A percentile compares a stretch with the other conserved stretches of the same genome.
These are phyloP conservation scores for Wilcoxina mikolae DNA, from an alignment of 495 filamentous ascomycete genomes.

Conservation along the genomic window DNA sequence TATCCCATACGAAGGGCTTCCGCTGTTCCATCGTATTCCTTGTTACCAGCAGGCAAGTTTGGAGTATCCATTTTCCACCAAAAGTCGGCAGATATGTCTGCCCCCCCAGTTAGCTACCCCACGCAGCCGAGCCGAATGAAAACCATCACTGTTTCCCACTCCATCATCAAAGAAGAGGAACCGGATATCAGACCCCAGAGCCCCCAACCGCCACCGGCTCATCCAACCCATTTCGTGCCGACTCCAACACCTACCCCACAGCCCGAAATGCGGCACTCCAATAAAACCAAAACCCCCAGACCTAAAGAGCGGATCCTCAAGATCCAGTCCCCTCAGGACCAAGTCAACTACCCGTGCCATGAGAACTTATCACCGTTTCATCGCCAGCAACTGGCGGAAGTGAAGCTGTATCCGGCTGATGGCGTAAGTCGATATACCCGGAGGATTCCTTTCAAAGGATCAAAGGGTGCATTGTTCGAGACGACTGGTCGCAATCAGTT, in stretches of 20 bases:
- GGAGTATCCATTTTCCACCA: no score
- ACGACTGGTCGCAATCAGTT: constrained; percentile 78
- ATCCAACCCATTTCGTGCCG: not conserved
- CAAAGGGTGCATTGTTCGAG: constrained; percentile 72
- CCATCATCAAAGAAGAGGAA: not conserved
- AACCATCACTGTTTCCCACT: not conserved
- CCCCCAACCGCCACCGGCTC: not conserved
- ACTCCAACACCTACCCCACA: not conserved
- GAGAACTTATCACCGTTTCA: constrained; percentile 19
- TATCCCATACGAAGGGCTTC: no score
- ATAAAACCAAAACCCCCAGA: constrained; percentile 18
- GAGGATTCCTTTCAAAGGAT: constrained; percentile 84
- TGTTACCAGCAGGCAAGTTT: no score
- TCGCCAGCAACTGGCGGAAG: constrained; percentile 35
- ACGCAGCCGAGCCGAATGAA: not conserved
- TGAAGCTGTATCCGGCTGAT: constrained; percentile 51
- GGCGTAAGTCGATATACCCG: constrained; percentile 51
- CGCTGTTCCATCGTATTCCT: no score
- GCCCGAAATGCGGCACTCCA: not conserved
- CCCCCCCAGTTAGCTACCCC: not conserved
- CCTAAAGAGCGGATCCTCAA: constrained; percentile 24
- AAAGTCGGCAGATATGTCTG: not conserved
- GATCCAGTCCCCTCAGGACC: constrained; percentile 32
- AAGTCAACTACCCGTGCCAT: constrained; percentile 22
- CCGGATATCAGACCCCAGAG: not conserved